Percentiles rank a stretch among this genome's conserved stretches.
phyloP scores from a whole-genome alignment of 169 alveolate species.

The Cryptosporidium viatorum region DNA sequence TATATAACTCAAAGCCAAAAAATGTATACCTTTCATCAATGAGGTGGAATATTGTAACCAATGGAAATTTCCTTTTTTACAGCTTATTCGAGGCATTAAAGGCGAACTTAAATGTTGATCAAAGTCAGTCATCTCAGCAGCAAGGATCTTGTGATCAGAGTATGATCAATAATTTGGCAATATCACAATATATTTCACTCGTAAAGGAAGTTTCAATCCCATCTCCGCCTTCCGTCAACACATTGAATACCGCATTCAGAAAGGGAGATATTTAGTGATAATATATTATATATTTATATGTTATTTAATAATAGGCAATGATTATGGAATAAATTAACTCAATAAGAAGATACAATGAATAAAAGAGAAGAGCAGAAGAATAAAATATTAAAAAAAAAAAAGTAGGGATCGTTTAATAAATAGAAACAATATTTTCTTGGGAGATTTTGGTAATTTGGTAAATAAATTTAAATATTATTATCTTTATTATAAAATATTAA shows the following conservation, averaged over 20 bases:
- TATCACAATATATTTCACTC: slow-evolving; percentile 33
- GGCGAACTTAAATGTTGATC: not conserved
- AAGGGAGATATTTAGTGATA: not conserved
- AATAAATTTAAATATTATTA: too few relatives aligned
- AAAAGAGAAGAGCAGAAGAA: too few relatives aligned
- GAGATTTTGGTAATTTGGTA: too few relatives aligned
- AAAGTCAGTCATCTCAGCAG: not conserved
- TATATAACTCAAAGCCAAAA: slow-evolving; percentile 42
- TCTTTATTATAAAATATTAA: not conserved
- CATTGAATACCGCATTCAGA: slow-evolving; percentile 42
- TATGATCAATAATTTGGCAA: slow-evolving; percentile 47
- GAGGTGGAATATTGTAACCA: slow-evolving; percentile 68
- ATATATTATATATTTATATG: too few relatives aligned
- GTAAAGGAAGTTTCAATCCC: slow-evolving; percentile 66
- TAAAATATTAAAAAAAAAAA: too few relatives aligned
- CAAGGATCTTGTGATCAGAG: slow-evolving; percentile 6
- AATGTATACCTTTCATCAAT: slow-evolving; percentile 42
- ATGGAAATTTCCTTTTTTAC: slow-evolving; percentile 46
- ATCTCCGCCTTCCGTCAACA: slow-evolving; percentile 52
- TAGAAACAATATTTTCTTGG: too few relatives aligned
- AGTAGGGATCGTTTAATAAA: too few relatives aligned
- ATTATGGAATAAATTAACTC: too few relatives aligned
- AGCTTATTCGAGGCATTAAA: slow-evolving; percentile 37
- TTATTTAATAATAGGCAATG: not conserved
- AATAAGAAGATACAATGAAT: not conserved